Evolutionary conservation across 805 yeast genomes (phyloP), one percentile per base, ranked within the genome.

Genomic region (Torulaspora gathmanii): DNA sequence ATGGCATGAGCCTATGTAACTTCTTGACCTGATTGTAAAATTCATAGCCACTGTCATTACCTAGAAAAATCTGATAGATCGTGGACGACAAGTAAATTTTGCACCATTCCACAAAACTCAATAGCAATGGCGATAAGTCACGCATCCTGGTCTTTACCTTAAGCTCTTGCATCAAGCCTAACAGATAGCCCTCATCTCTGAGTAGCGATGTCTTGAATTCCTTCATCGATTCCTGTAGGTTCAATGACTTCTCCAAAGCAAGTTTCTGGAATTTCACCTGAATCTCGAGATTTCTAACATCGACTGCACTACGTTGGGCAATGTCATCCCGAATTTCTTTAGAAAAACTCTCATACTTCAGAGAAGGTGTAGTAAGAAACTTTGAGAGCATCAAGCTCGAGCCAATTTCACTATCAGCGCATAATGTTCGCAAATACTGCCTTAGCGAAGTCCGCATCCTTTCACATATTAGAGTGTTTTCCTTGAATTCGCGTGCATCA

Each of bases 11-110:
- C 26, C 73, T 68, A 66, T 91, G 96, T 31, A 93, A 67, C 46
- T 82, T 77, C 51, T 79, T 79, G 26, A 85, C 69, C 58, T 87
- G 88, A 10, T 76, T 73, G 55, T 83, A 81, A 54, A 86, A 70
- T 54, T 87, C 96, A 48, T 80, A 78, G 1, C 95, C 81, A 50
- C 79, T 79, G 61, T 91, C 98, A 42, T 79, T 82, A 1, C 91
- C 93, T 19, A 91, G 70, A 54, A 89, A 83, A 30, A 84, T 55
- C 52, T 86, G 88, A 64, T 86, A 90, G 2, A 91, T 67, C 0
- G 95, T 83, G 0, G 95, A 85, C 0, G 97, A 87, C 7, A 87
- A 65, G 60, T 89, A 91, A 9, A 91, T 77, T 49, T 88, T 80
- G 49, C 83, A 77, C 87, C 96, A 83, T 54, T 86, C 88, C 33